Percentiles rank a stretch among this genome's conserved stretches.
phyloP scores from a whole-genome alignment of 495 filamentous ascomycete genomes.

The Lentithecium fluviatile region DNA sequence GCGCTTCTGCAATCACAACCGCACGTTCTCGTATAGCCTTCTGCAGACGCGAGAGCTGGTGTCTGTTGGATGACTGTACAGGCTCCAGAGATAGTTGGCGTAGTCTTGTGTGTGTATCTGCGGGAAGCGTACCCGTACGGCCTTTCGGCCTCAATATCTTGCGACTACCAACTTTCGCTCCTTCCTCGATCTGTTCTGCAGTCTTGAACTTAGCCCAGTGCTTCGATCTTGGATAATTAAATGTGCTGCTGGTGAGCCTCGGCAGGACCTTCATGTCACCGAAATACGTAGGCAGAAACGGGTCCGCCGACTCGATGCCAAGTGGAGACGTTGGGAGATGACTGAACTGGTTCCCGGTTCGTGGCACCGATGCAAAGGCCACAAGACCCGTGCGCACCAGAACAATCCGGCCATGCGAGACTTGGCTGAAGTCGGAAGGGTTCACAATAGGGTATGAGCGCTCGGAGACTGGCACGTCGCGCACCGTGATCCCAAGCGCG shows the following conservation, averaged over 20 bases:
- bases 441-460: background rate
- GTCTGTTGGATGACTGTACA: too few relatives aligned
- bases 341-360: background rate
- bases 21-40: too few relatives aligned
- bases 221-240: background rate
- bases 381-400: background rate
- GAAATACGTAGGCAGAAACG: conserved; percentile 5
- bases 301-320: background rate
- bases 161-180: background rate
- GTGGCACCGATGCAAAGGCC: conserved; percentile 2
- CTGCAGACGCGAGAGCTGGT: too few relatives aligned
- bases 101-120: too few relatives aligned
- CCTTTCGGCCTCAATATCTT: background rate
- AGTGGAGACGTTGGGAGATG: background rate
- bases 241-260: background rate
- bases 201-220: conserved; percentile 8
- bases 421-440: conserved; percentile 3
- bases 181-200: background rate
- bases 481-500: background rate
- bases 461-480: background rate
- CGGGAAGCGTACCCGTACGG: background rate
- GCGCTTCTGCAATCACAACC: too few relatives aligned
- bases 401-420: background rate
- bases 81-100: too few relatives aligned
- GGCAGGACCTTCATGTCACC: conserved; percentile 5